phyloP scores from a whole-genome alignment of 2,329 filamentous ascomycete genomes.

The Aureobasidium sp. region DNA sequence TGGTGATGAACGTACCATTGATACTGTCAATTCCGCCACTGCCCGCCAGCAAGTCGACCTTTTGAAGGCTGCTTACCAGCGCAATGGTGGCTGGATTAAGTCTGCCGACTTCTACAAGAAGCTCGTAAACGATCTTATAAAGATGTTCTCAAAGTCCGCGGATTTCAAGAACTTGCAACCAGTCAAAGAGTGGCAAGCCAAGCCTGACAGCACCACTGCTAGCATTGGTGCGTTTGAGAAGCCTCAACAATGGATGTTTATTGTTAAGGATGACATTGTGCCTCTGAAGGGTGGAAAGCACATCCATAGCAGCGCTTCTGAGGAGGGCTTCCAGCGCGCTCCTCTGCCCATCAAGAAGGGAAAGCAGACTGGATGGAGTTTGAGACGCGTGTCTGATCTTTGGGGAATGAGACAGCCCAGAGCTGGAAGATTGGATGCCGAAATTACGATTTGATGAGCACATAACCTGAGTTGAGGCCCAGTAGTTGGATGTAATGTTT shows the following conservation, averaged over 20 bases:
- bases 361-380: constrained; percentile 11
- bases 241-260: constrained; percentile 8
- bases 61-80: constrained; percentile 35
- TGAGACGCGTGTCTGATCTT: constrained; percentile 1
- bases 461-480: neutral
- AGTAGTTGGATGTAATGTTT: neutral
- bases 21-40: constrained; percentile 22
- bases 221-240: neutral
- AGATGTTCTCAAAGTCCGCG: neutral
- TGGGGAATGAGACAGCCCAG: neutral
- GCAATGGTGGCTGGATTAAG: constrained; percentile 41
- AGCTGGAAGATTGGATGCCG: neutral
- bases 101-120: constrained; percentile 42
- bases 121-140: constrained; percentile 21
- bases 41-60: constrained; percentile 32
- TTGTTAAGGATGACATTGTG: neutral
- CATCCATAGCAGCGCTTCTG: neutral
- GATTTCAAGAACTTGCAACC: neutral
- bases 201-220: neutral
- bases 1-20: constrained; percentile 19
- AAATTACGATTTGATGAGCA: neutral
- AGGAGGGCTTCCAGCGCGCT: neutral
- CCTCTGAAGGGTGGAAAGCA: neutral
- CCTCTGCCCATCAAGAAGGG: neutral
- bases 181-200: neutral